Evolutionary conservation across 176 grass and related monocot genomes (phyloP).

Genomic region (Aegilops longissima): DNA sequence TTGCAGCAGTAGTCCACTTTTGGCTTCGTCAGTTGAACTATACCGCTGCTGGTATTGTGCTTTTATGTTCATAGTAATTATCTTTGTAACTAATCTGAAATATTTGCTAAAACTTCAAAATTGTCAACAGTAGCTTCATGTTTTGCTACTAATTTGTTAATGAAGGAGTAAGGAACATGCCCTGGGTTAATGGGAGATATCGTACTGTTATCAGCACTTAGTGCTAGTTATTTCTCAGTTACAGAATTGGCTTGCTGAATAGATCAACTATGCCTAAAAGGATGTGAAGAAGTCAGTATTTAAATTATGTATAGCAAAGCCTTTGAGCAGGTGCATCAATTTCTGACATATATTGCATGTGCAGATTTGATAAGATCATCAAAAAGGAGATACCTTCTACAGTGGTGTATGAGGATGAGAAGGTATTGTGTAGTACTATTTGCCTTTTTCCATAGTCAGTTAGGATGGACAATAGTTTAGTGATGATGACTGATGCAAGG

Average conservation of each 20-base stretch:
- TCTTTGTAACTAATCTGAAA: neutral
- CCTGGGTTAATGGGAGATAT: neutral
- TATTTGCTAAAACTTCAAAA: neutral
- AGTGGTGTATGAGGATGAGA: constrained; percentile 88
- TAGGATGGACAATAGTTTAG: neutral
- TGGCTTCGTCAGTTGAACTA: neutral
- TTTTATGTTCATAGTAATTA: neutral
- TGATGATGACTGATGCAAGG: neutral
- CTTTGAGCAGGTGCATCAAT: constrained; percentile 19
- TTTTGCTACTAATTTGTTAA: neutral
- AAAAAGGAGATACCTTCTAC: constrained; percentile 89
- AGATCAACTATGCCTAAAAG: neutral
- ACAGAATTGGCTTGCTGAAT: neutral
- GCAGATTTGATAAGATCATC: constrained; percentile 97
- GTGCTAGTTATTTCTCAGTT: neutral
- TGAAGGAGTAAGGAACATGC: neutral
- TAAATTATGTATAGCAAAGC: constrained; percentile 5
- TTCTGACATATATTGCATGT: constrained; percentile 39
- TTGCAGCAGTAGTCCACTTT: neutral
- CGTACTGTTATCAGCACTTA: neutral
- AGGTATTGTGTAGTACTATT: constrained; percentile 39
- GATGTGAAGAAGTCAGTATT: neutral
- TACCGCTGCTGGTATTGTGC: neutral
- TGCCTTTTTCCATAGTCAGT: neutral
- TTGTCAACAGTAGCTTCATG: neutral